Percentiles rank a stretch among this genome's conserved stretches.
phyloP scores from a whole-genome alignment of 2,329 filamentous ascomycete genomes.

The Fusarium poae region DNA sequence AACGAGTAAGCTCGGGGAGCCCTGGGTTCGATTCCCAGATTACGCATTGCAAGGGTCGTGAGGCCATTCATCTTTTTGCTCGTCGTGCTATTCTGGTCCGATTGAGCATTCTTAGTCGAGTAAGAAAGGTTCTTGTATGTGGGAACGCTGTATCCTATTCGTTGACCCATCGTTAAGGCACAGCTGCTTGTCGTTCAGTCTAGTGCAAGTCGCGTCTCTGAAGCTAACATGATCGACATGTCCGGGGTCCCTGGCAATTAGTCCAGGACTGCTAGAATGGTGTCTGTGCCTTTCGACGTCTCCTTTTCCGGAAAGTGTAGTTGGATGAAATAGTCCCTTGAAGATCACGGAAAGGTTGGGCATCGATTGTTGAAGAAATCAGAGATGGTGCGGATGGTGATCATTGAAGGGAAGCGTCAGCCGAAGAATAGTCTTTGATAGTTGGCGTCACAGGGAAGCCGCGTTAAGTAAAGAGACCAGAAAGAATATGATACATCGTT shows the following conservation, averaged over 20 bases:
- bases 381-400: background rate
- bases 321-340: background rate
- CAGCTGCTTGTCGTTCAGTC: background rate
- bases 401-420: background rate
- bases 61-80: background rate
- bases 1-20: background rate
- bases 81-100: background rate
- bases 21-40: constrained; percentile 5
- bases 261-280: background rate
- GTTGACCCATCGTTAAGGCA: background rate
- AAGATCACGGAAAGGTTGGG: too few relatives aligned
- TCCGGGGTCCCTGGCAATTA: background rate
- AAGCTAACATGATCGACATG: background rate
- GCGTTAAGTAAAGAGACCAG: too few relatives aligned
- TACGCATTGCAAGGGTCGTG: background rate
- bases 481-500: background rate
- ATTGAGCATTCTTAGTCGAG: background rate
- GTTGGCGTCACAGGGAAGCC: background rate
- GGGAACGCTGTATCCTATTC: background rate
- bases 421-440: background rate
- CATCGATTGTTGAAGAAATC: background rate
- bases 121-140: background rate
- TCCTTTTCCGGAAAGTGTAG: background rate
- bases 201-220: background rate
- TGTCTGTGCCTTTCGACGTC: background rate